Evolutionary conservation across 805 yeast species (phyloP).

Genomic region (Kodamaea sagamina): DNA sequence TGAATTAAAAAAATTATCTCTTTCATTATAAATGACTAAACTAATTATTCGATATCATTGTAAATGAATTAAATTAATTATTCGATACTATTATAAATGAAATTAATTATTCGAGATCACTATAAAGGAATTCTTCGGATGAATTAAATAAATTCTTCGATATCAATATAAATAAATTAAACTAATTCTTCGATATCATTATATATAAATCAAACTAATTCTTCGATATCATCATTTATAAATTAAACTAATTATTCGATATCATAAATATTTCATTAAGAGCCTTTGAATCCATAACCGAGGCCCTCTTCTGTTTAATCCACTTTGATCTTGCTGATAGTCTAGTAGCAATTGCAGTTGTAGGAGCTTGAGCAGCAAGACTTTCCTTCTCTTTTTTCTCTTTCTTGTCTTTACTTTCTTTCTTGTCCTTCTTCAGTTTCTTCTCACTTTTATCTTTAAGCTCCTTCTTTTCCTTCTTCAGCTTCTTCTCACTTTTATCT

Average conservation of each 20-base stretch:
- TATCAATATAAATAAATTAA: too few species aligned
- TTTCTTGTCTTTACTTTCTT: conserved; percentile 14
- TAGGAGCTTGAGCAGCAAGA: conserved; percentile 15
- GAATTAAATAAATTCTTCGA: too few species aligned
- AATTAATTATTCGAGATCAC: conserved; percentile 57
- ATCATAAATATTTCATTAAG: conserved; percentile 93
- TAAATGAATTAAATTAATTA: too few species aligned
- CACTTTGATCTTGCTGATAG: conserved; percentile 76
- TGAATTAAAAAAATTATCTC: neutral
- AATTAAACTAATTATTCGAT: conserved; percentile 33
- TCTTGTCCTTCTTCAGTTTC: conserved; percentile 16
- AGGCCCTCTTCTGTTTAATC: conserved; percentile 88
- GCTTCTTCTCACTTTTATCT: conserved; percentile 29
- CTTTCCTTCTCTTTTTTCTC: conserved; percentile 17
- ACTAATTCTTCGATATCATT: too few species aligned
- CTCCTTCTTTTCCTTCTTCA: conserved; percentile 28
- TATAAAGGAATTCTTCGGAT: too few species aligned
- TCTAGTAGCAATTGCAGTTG: conserved; percentile 32
- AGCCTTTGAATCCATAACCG: conserved; percentile 86
- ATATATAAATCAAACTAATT: too few species aligned
- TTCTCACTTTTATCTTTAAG: conserved; percentile 30
- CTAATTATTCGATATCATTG: neutral
- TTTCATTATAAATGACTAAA: neutral
- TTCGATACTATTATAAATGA: neutral
- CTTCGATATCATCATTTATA: too few species aligned